Evolutionary conservation across 441 rosid species (phyloP), one percentile per base, ranked within the genome.

Genomic region (Erysimum cheiri): DNA sequence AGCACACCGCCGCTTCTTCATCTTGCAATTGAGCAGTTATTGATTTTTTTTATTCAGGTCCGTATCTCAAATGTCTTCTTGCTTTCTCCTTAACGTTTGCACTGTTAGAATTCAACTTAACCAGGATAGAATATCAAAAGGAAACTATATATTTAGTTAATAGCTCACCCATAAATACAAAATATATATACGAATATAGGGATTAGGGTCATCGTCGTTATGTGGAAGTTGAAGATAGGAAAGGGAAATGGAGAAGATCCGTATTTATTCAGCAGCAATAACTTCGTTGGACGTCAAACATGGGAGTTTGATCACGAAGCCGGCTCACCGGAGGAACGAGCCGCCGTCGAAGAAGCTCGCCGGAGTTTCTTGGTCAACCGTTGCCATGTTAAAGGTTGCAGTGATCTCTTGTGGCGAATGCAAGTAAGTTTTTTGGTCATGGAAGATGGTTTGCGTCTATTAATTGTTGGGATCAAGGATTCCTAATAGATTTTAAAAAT

Each of bases 161-260:
- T 19, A 19, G 22, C 22, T 19, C 22, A 19, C 22, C 22, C 22
- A 19, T 19, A 19, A 19, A 19, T 19, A 19, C 22, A 19, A 19
- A 19, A 19, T 19, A 19, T 19, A 19, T 19, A 19, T 19, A 19
- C 22, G 22, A 19, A 19, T 19, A 19, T 19, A 19, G 22, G 22
- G 22, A 19, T 19, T 6, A 55, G 41, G 26, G 35, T 33, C 41
- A 56, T 35, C 8, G 3, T 57, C 8, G 24, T 22, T 22, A 86
- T 85, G 90, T 85, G 90, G 90, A 85, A 50, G 80, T 78, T 85
- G 58, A 85, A 85, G 77, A 77, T 73, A 55, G 87, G 80, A 28
- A 78, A 76, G 6, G 86, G 80, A 8, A 77, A 67, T 12, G 32
- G 33, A 65, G 65, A 80, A 2, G 77, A 75, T 6, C 88, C 85